These are phyloP conservation scores for Aspergillus bridgeri DNA, from an alignment of 495 filamentous ascomycete species.

Conservation along the genomic window DNA sequence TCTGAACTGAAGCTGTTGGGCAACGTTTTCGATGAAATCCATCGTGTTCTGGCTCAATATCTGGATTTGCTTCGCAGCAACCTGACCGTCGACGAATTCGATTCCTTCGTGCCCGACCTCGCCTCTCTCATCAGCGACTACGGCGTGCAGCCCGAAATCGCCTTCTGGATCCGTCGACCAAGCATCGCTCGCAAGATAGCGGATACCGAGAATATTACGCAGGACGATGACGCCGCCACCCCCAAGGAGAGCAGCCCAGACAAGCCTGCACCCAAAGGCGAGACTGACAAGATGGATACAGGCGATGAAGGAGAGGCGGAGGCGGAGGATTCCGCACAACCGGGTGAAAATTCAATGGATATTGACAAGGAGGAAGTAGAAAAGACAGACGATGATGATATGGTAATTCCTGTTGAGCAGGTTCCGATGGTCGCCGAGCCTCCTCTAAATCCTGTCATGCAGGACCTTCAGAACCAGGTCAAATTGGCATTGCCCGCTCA, in stretches of 20 bases:
- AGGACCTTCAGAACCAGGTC: slow-evolving; percentile 69
- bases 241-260: slow-evolving; percentile 23
- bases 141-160: slow-evolving; percentile 74
- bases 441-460: slow-evolving; percentile 67
- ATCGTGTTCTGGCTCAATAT: slow-evolving; percentile 79
- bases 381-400: slow-evolving; percentile 7
- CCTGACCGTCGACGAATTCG: slow-evolving; percentile 72
- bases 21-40: slow-evolving; percentile 84
- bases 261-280: slow-evolving; percentile 18
- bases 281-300: slow-evolving; percentile 35
- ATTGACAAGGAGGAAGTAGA: slow-evolving; percentile 33
- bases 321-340: slow-evolving; percentile 13
- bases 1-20: slow-evolving; percentile 78
- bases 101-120: slow-evolving; percentile 74
- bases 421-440: slow-evolving; percentile 15
- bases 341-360: slow-evolving; percentile 31
- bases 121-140: slow-evolving; percentile 70
- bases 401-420: background rate
- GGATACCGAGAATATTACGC: slow-evolving; percentile 36
- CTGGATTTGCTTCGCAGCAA: slow-evolving; percentile 83
- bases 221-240: slow-evolving; percentile 20
- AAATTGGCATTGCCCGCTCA: slow-evolving; percentile 56
- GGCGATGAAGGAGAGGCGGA: slow-evolving; percentile 24
- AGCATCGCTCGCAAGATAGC: slow-evolving; percentile 58
- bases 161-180: slow-evolving; percentile 80